These are phyloP conservation scores for Erysimum pusillum DNA, from an alignment of 441 rosid genomes.

Conservation along the genomic window DNA sequence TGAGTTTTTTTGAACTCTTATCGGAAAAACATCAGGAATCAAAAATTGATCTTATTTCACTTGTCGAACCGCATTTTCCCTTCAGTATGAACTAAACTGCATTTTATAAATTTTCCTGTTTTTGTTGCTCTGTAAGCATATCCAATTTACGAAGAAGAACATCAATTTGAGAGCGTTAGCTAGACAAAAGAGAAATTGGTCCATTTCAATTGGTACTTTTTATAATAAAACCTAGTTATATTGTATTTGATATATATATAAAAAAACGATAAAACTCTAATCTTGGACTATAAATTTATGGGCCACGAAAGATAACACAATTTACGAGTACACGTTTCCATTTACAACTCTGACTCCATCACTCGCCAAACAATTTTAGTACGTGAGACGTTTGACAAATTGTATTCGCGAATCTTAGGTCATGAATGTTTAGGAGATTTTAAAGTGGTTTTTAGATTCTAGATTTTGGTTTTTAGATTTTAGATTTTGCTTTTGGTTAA, in stretches of 20 bases:
- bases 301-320: constrained; percentile 38
- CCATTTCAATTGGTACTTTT: rapidly evolving
- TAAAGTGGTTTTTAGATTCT: too few species aligned
- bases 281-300: constrained; percentile 11
- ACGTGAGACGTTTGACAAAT: constrained; percentile 28
- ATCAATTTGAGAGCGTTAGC: too few species aligned
- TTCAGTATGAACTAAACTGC: too few species aligned
- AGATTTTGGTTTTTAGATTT: too few species aligned
- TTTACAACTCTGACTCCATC: constrained; percentile 34
- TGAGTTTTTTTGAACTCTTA: too few species aligned
- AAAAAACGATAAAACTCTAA: constrained; percentile 35
- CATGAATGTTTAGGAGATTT: too few species aligned
- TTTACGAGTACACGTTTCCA: constrained; percentile 39
- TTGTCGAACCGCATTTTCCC: background rate
- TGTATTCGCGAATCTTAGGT: too few species aligned
- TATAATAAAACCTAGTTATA: background rate
- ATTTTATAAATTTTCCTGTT: too few species aligned
- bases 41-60: background rate
- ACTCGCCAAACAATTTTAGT: constrained; percentile 16
- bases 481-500: too few species aligned
- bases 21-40: background rate
- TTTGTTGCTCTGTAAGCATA: too few species aligned
- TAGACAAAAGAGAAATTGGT: too few species aligned
- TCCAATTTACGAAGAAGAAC: too few species aligned
- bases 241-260: constrained; percentile 16